Evolutionary conservation across 108 stramenopile genomes (phyloP).

Genomic region (Cyclostephanos tholiformis): DNA sequence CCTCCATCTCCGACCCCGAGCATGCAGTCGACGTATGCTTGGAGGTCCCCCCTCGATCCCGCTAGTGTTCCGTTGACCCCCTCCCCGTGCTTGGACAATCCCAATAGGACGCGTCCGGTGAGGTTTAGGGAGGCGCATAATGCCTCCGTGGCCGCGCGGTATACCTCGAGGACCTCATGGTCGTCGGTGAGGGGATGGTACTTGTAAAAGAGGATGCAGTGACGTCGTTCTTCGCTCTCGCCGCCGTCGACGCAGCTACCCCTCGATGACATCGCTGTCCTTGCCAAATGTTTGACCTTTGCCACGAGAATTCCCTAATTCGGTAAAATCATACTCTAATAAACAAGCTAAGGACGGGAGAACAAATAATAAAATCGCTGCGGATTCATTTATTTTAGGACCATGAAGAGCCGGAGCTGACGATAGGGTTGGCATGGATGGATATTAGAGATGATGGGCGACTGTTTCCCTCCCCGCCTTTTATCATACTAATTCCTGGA

Average conservation of each 20-base stretch:
- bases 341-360: too few relatives aligned
- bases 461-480: too few relatives aligned
- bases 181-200: constrained; percentile 71
- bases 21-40: constrained; percentile 58
- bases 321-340: too few relatives aligned
- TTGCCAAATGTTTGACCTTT: neutral
- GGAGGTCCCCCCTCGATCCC: constrained; percentile 49
- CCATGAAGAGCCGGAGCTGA: too few relatives aligned
- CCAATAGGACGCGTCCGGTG: constrained; percentile 74
- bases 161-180: constrained; percentile 42
- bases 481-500: too few relatives aligned
- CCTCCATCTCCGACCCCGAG: constrained; percentile 16
- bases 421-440: too few relatives aligned
- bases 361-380: too few relatives aligned
- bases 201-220: constrained; percentile 82
- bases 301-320: too few relatives aligned
- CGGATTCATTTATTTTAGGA: too few relatives aligned
- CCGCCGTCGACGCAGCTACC: neutral
- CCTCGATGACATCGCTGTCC: neutral
- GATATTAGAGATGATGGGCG: too few relatives aligned
- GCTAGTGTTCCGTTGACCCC: constrained; percentile 88
- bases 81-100: constrained; percentile 64
- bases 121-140: constrained; percentile 60
- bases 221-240: neutral
- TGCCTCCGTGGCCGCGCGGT: constrained; percentile 57